These are phyloP conservation scores for Trichophyton schoenleinii DNA, from an alignment of 2,329 filamentous ascomycete species.

Conservation along the genomic window DNA sequence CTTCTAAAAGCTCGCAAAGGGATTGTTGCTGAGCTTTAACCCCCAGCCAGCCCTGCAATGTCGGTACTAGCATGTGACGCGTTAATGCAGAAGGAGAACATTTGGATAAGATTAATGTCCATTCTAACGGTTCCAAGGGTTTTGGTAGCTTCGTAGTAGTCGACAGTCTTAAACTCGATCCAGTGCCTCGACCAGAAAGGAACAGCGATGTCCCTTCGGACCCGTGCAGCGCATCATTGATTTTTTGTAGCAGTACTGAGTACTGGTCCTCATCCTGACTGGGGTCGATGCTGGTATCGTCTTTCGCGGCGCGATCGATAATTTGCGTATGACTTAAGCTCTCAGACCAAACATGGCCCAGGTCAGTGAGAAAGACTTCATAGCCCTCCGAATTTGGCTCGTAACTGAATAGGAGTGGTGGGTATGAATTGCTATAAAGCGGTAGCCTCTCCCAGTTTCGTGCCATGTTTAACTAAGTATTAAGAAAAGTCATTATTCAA, in stretches of 20 bases:
- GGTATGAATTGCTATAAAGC: slow-evolving; percentile 17
- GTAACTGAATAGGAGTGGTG: slow-evolving; percentile 31
- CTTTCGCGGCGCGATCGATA: slow-evolving; percentile 35
- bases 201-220: slow-evolving; percentile 20
- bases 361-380: slow-evolving; percentile 44
- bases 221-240: slow-evolving; percentile 37
- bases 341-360: slow-evolving; percentile 47
- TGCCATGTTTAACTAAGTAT: slow-evolving; percentile 18
- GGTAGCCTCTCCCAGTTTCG: slow-evolving; percentile 27
- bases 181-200: slow-evolving; percentile 19
- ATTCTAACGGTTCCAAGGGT: slow-evolving; percentile 41
- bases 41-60: slow-evolving; percentile 38
- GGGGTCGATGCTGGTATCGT: slow-evolving; percentile 47
- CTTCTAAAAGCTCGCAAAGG: slow-evolving; percentile 39
- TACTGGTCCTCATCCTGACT: slow-evolving; percentile 45
- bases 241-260: slow-evolving; percentile 43
- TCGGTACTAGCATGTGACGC: slow-evolving; percentile 40
- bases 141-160: slow-evolving; percentile 40
- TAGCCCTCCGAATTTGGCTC: slow-evolving; percentile 31
- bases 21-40: slow-evolving; percentile 37
- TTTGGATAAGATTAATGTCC: slow-evolving; percentile 38
- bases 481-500: neutral
- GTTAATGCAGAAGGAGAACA: slow-evolving; percentile 33
- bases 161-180: slow-evolving; percentile 32
- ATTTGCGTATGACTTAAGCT: slow-evolving; percentile 35